Base-by-base conservation (phyloP, 768 basidiomycete species). In the Naematelia encephala region DNA sequence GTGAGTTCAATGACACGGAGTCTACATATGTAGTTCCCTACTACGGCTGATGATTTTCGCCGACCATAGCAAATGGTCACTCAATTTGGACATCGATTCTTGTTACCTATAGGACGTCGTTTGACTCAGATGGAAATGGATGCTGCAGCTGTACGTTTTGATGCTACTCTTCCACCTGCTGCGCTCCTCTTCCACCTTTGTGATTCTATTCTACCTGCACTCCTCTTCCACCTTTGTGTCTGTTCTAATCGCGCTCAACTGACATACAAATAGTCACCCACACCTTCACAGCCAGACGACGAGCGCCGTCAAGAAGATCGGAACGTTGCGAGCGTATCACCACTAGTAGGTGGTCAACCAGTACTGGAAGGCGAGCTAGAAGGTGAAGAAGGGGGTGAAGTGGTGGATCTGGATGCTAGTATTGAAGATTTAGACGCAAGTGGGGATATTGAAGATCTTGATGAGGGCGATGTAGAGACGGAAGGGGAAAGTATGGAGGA, bases 51-150 rank as follows among this genome's bases (percentile, higher is more conserved):
- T 23, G 12, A 46, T 4, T 27, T n/a, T 34, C 44, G 47, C 2
- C 10, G 50, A 22, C 13, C n/a, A 45, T 19, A 69, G 66, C 62
- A 64, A 26, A 42, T 63, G 23, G 60, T 69, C 54, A 70, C 69
- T 44, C 62, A 62, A 53, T 73, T 73, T 47, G 72, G 72, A 14
- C 60, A 73, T 54, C 58, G 72, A 0, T 73, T 73, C 62, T 51
- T 73, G 3, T 51, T 70, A 22, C 72, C 72, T 8, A 65, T 61
- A 22, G 72, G 72, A 8, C 22, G 68, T 21, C 29, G 69, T 8
- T 54, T 65, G 26, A 73, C 72, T 19, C 71, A 70, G 55, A 66
- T 68, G 62, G 71, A 73, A 49, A 56, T 70, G 57, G 71, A 73
- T 21, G 62, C 62, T n/a, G 64, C 60, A 44, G 65, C 68, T 1